Evolutionary conservation across 352 stramenopile genomes (phyloP).

Genomic region (Phytophthora cryptogea): DNA sequence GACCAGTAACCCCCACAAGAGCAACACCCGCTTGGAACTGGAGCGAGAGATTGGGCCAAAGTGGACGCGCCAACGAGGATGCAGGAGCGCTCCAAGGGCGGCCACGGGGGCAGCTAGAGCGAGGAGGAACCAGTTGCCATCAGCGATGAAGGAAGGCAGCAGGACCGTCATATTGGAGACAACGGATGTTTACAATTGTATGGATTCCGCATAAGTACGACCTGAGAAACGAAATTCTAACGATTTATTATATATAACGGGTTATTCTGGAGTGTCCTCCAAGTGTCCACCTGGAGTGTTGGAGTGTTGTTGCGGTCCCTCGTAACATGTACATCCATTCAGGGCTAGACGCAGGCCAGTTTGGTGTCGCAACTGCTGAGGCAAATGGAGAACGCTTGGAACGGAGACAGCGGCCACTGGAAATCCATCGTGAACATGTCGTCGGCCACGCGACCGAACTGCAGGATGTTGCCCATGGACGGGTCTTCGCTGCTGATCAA

Average conservation of each 20-base stretch:
- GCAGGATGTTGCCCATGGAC: conserved; percentile 86
- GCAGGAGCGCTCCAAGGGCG: conserved; percentile 41
- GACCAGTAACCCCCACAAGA: conserved; percentile 53
- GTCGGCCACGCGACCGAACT: conserved; percentile 89
- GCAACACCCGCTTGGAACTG: conserved; percentile 25
- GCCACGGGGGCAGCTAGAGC: conserved; percentile 28
- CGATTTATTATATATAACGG: conserved; percentile 45
- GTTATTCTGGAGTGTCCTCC: conserved; percentile 9
- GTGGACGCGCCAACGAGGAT: conserved; percentile 43
- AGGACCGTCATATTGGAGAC: conserved; percentile 62
- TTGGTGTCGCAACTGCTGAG: conserved; percentile 91
- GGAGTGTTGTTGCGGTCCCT: no score
- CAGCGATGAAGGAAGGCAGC: conserved; percentile 63
- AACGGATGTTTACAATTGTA: no score
- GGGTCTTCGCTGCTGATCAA: conserved; percentile 84
- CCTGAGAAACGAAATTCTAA: conserved; percentile 28
- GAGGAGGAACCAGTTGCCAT: conserved; percentile 75
- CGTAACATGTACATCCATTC: conserved; percentile 13
- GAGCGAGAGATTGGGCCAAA: conserved; percentile 28
- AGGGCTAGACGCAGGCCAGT: conserved; percentile 76
- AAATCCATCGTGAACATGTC: conserved; percentile 94
- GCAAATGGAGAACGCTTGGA: conserved; percentile 90
- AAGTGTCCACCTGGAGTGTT: conserved; percentile 10
- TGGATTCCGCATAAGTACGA: not conserved
- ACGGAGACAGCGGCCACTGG: conserved; percentile 86